A percentile compares a stretch with the other conserved stretches of the same genome.
These are phyloP conservation scores for Calycina herbarum DNA, from an alignment of 2,329 filamentous ascomycete genomes.

Conservation along the genomic window DNA sequence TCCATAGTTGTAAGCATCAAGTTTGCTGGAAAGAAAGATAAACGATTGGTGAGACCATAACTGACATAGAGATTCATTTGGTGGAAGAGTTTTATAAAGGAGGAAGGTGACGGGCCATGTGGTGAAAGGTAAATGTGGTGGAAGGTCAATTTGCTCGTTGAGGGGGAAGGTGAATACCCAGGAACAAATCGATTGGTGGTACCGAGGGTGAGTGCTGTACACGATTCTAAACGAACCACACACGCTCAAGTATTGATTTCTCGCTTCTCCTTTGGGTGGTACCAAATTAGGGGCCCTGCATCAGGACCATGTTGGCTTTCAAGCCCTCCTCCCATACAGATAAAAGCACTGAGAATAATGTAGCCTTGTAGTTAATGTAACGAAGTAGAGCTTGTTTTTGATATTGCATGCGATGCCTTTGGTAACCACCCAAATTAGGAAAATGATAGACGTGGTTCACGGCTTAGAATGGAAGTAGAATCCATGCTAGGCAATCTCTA, in stretches of 20 bases:
- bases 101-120: constrained; percentile 5
- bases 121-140: not conserved
- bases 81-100: not conserved
- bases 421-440: not conserved
- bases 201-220: not conserved
- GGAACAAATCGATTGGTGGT: not conserved
- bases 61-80: not conserved
- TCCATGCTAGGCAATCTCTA: not conserved
- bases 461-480: not conserved
- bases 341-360: not conserved
- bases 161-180: constrained; percentile 7
- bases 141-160: not conserved
- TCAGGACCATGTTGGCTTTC: too few relatives aligned
- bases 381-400: not conserved
- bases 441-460: not conserved
- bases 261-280: not conserved
- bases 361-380: not conserved
- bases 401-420: not conserved
- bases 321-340: too few relatives aligned
- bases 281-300: too few relatives aligned
- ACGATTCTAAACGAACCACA: too few relatives aligned
- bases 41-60: not conserved
- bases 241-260: not conserved
- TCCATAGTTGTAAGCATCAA: too few relatives aligned
- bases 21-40: not conserved